phyloP scores from a whole-genome alignment of 129 eudicot species.

The Escallonia herrerae region DNA sequence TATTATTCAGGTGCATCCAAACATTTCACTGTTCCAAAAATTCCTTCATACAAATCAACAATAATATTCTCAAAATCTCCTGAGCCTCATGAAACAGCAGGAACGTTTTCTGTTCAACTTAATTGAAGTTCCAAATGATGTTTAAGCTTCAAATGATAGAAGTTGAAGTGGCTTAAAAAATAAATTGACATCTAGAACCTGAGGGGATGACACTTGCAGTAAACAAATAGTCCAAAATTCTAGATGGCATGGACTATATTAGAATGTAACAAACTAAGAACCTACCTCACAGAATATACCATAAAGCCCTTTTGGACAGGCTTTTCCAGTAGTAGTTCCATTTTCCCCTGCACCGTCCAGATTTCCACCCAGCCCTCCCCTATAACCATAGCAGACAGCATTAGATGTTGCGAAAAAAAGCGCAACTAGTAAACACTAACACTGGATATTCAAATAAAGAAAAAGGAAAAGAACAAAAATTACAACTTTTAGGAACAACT shows the following conservation, averaged over 20 bases:
- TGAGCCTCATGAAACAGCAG: too few relatives aligned
- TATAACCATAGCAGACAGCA: constrained; percentile 20
- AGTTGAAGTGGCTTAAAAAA: background rate
- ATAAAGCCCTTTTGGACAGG: constrained; percentile 86
- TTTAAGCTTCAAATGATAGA: too few relatives aligned
- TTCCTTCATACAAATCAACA: too few relatives aligned
- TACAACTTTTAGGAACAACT: background rate
- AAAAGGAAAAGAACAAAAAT: background rate
- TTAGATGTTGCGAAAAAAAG: constrained; percentile 6
- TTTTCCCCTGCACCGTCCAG: constrained; percentile 49
- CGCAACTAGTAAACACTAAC: background rate
- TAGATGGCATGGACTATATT: constrained; percentile 1
- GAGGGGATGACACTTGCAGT: background rate
- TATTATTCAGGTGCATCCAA: too few relatives aligned
- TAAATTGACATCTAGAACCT: background rate
- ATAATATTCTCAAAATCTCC: too few relatives aligned
- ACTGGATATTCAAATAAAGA: background rate
- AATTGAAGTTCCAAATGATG: too few relatives aligned
- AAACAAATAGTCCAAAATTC: constrained; percentile 8
- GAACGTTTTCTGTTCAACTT: background rate
- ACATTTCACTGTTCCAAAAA: too few relatives aligned
- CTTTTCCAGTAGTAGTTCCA: constrained; percentile 69
- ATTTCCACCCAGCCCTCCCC: constrained; percentile 62
- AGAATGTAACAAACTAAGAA: constrained; percentile 4
- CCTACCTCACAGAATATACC: constrained; percentile 76